Percentiles rank a stretch among this genome's conserved stretches.
Conservation (phyloP, 108 stramenopile species). For the Cyclotella kingstonii region DNA sequence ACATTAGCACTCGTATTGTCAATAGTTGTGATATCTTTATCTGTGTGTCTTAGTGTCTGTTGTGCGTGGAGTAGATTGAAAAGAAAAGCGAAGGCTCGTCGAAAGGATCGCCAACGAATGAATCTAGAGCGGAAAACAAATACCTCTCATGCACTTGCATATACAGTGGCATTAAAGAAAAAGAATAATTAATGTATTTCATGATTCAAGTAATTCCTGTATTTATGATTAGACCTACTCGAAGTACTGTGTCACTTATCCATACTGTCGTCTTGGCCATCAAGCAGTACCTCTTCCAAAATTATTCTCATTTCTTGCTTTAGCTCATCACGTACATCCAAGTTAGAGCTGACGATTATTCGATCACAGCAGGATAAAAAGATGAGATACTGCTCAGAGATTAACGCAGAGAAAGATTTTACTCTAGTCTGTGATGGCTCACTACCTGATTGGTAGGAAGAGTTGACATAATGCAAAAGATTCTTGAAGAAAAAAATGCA, state of each 20-base stretch:
- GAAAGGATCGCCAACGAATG: not conserved
- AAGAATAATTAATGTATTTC: not conserved
- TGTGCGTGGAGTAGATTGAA: slow-evolving; percentile 6
- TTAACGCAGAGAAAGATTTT: slow-evolving; percentile 8
- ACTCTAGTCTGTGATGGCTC: slow-evolving; percentile 7
- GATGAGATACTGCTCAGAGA: slow-evolving; percentile 18
- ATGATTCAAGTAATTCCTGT: not conserved
- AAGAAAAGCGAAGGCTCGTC: not conserved
- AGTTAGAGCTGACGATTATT: slow-evolving; percentile 16
- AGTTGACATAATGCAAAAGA: slow-evolving; percentile 23
- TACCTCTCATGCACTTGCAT: slow-evolving; percentile 13
- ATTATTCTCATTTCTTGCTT: slow-evolving; percentile 25
- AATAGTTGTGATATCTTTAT: not conserved
- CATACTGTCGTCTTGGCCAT: slow-evolving; percentile 1
- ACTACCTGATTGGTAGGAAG: slow-evolving; percentile 1
- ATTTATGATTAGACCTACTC: not conserved
- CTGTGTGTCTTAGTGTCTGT: not conserved
- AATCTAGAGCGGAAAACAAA: not conserved
- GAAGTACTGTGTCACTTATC: not conserved
- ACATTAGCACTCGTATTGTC: slow-evolving; percentile 24
- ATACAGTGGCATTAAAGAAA: not conserved
- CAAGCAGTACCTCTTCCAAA: slow-evolving; percentile 24
- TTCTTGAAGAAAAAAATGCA: slow-evolving; percentile 37
- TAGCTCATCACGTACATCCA: slow-evolving; percentile 19
- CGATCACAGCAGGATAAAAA: slow-evolving; percentile 32